phyloP scores from a whole-genome alignment of 2,329 filamentous ascomycete species.

The Fusarium cicatricum region DNA sequence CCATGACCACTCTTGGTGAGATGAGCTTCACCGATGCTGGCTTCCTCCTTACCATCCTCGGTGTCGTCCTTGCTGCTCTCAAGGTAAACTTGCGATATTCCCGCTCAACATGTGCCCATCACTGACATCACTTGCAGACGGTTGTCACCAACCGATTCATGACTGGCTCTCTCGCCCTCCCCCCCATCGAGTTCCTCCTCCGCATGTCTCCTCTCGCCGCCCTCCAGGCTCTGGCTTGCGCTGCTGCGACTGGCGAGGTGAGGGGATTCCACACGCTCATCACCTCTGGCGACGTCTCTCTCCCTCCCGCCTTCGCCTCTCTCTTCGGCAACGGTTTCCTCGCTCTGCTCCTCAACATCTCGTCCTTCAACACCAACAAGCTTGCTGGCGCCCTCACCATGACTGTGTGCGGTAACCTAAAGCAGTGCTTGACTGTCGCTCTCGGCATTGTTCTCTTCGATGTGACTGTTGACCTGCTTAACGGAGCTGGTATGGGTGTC shows the following conservation, averaged over 20 bases:
- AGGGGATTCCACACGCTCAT: constrained; percentile 50
- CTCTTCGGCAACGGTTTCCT: constrained; percentile 61
- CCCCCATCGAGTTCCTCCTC: constrained; percentile 67
- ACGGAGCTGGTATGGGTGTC: constrained; percentile 64
- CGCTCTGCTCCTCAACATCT: constrained; percentile 64
- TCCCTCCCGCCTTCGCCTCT: constrained; percentile 50
- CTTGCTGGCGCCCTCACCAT: constrained; percentile 65
- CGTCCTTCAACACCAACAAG: constrained; percentile 67
- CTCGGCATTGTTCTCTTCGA: constrained; percentile 63
- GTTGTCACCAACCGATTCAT: constrained; percentile 71
- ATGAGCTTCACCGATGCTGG: constrained; percentile 68
- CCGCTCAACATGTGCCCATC: background rate
- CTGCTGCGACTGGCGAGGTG: constrained; percentile 62
- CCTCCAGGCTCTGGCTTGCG: constrained; percentile 62
- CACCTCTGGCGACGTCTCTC: constrained; percentile 46
- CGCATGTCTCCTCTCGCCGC: constrained; percentile 69
- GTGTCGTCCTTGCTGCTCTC: constrained; percentile 61
- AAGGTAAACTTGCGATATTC: constrained; percentile 52
- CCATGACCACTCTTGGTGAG: constrained; percentile 68
- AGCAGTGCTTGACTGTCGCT: constrained; percentile 64
- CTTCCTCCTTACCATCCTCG: constrained; percentile 62
- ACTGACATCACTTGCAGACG: constrained; percentile 50
- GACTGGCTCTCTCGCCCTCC: constrained; percentile 66
- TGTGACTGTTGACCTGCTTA: constrained; percentile 58
- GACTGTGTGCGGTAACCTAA: constrained; percentile 67